Percentiles rank a stretch among this genome's conserved stretches.
Conservation (phyloP, 495 filamentous ascomycete genomes). For the Astrocystis sublimbata region DNA sequence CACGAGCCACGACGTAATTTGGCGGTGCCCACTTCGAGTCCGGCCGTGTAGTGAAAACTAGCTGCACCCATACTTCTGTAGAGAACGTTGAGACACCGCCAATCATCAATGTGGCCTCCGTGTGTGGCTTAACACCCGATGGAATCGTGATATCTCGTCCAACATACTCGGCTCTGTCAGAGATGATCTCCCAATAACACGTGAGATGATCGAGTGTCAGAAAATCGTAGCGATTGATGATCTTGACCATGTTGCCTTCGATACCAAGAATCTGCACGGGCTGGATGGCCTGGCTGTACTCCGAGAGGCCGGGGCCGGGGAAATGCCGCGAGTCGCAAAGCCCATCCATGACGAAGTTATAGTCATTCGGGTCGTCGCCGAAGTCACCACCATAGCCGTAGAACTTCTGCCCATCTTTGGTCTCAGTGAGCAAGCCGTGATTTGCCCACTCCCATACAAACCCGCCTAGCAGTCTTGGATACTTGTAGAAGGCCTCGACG, state of each 20-base stretch:
- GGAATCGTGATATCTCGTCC: conserved; percentile 39
- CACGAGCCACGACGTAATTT: conserved; percentile 53
- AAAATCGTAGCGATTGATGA: conserved; percentile 59
- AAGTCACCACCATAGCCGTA: conserved; percentile 75
- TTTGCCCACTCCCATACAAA: conserved; percentile 81
- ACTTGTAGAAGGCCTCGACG: conserved; percentile 63
- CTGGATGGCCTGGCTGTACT: conserved; percentile 67
- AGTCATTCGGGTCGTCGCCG: conserved; percentile 67
- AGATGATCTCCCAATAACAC: conserved; percentile 47
- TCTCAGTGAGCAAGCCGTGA: conserved; percentile 61
- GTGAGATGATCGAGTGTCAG: conserved; percentile 50
- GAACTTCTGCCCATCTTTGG: conserved; percentile 55
- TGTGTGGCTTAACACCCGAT: conserved; percentile 37
- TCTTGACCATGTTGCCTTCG: conserved; percentile 37
- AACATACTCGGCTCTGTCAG: conserved; percentile 33
- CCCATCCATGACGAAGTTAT: conserved; percentile 69
- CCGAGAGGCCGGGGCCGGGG: conserved; percentile 59
- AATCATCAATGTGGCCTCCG: conserved; percentile 34
- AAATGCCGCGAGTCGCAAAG: conserved; percentile 60
- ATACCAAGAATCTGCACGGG: conserved; percentile 52
- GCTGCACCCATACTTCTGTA: conserved; percentile 43
- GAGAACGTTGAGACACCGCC: conserved; percentile 8
- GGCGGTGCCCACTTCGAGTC: conserved; percentile 44
- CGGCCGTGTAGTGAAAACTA: conserved; percentile 45
- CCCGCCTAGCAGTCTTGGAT: conserved; percentile 66